Percentiles rank a stretch among this genome's conserved stretches.
These are phyloP conservation scores for Nephelium lappaceum DNA, from an alignment of 345 rosid genomes.

Conservation along the genomic window DNA sequence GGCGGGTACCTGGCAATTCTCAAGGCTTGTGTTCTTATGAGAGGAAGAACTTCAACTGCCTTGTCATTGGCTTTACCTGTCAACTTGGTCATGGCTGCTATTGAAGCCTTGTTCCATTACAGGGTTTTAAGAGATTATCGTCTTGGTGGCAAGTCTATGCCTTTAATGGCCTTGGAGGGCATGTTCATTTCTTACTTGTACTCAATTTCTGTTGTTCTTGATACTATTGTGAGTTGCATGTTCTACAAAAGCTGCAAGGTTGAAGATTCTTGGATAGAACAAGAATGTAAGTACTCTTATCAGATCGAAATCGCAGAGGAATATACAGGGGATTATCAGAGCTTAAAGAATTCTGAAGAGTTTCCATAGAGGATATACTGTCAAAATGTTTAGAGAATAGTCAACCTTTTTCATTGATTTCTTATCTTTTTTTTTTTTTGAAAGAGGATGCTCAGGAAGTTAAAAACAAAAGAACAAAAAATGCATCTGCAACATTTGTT, in stretches of 20 bases:
- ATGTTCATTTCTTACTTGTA: slow-evolving; percentile 69
- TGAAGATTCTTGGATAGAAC: slow-evolving; percentile 16
- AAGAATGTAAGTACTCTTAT: slow-evolving; percentile 28
- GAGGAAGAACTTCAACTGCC: slow-evolving; percentile 68
- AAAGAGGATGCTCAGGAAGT: slow-evolving; percentile 13
- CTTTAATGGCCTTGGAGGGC: slow-evolving; percentile 49
- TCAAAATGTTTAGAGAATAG: neutral
- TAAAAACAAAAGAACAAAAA: neutral
- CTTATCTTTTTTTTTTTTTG: neutral
- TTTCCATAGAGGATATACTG: slow-evolving; percentile 26
- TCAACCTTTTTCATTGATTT: neutral
- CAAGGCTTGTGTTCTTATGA: slow-evolving; percentile 60
- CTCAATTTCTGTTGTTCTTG: slow-evolving; percentile 69
- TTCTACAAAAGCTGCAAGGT: slow-evolving; percentile 67
- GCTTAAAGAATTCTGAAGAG: slow-evolving; percentile 30
- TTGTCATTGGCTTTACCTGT: slow-evolving; percentile 66
- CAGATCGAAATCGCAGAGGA: slow-evolving; percentile 43
- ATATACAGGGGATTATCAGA: slow-evolving; percentile 17
- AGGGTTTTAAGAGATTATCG: slow-evolving; percentile 46
- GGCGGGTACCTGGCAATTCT: slow-evolving; percentile 66
- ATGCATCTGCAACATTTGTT: slow-evolving; percentile 17
- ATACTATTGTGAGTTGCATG: slow-evolving; percentile 53
- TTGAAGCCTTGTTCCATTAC: slow-evolving; percentile 78
- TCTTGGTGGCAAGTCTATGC: slow-evolving; percentile 16
- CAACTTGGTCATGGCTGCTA: slow-evolving; percentile 56